phyloP scores from a whole-genome alignment of 306 rosid genomes.

The Castanospermum australe region DNA sequence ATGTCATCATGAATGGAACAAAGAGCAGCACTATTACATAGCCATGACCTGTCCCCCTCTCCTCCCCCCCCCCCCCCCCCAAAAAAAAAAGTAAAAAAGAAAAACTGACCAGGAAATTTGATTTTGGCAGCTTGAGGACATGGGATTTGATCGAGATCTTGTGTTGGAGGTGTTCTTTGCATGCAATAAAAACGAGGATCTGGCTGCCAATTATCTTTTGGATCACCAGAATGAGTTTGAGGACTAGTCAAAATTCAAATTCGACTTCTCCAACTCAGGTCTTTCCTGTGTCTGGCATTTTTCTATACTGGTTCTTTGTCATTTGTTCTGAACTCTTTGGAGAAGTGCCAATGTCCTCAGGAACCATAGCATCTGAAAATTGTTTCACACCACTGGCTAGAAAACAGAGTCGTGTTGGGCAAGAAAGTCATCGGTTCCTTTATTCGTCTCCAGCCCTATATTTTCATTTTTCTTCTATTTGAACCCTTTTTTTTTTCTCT shows the following conservation, averaged over 20 bases:
- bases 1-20: slow-evolving; percentile 7
- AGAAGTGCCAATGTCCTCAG: not conserved
- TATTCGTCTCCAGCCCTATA: not conserved
- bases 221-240: slow-evolving; percentile 80
- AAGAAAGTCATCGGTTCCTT: slow-evolving; percentile 5
- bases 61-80: too few relatives aligned
- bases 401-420: slow-evolving; percentile 3
- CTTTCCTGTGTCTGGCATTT: not conserved
- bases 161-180: slow-evolving; percentile 84
- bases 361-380: slow-evolving; percentile 18
- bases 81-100: not conserved
- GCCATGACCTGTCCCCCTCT: not conserved
- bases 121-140: slow-evolving; percentile 69
- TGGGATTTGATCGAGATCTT: slow-evolving; percentile 77
- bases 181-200: slow-evolving; percentile 79
- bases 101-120: slow-evolving; percentile 2
- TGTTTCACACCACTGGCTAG: slow-evolving; percentile 27
- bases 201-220: slow-evolving; percentile 82
- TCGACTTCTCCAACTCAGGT: slow-evolving; percentile 11
- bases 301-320: slow-evolving; percentile 5
- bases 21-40: not conserved
- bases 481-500: not conserved
- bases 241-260: slow-evolving; percentile 36
- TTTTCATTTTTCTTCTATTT: not conserved
- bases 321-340: slow-evolving; percentile 14